phyloP scores from a whole-genome alignment of 352 stramenopile genomes.

The Globisporangium cylindrosporum region DNA sequence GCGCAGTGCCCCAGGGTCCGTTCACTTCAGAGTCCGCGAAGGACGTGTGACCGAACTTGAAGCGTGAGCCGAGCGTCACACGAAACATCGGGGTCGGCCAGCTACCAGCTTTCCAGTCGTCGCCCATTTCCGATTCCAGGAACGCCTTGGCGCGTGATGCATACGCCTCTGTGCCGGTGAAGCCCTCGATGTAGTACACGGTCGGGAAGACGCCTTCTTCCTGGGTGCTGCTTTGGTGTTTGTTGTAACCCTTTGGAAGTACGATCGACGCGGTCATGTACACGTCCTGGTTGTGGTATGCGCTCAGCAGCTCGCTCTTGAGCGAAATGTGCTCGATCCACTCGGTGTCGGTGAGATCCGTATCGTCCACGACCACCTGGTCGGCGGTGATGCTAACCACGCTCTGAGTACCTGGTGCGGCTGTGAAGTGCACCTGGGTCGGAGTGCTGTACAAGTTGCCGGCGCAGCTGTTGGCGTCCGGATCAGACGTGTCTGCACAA shows the following conservation, averaged over 20 bases:
- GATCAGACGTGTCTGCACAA: slow-evolving; percentile 52
- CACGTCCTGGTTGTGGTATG: slow-evolving; percentile 65
- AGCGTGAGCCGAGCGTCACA: slow-evolving; percentile 69
- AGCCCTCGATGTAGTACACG: slow-evolving; percentile 81
- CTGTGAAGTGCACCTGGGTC: slow-evolving; percentile 34
- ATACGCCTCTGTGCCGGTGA: slow-evolving; percentile 65
- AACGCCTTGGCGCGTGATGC: slow-evolving; percentile 58
- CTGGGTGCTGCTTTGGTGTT: slow-evolving; percentile 4
- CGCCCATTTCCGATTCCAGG: slow-evolving; percentile 60
- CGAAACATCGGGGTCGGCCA: slow-evolving; percentile 65
- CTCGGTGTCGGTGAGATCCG: slow-evolving; percentile 48
- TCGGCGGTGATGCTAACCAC: slow-evolving; percentile 54
- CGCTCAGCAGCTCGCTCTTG: slow-evolving; percentile 65
- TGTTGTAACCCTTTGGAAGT: slow-evolving; percentile 56
- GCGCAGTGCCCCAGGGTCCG: slow-evolving; percentile 62
- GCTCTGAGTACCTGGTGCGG: slow-evolving; percentile 16
- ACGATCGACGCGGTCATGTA: slow-evolving; percentile 67
- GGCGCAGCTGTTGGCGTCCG: slow-evolving; percentile 56
- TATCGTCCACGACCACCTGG: slow-evolving; percentile 41
- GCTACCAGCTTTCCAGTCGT: slow-evolving; percentile 47
- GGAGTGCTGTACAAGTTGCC: slow-evolving; percentile 67
- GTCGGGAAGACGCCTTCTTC: slow-evolving; percentile 34
- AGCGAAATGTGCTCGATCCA: slow-evolving; percentile 66
- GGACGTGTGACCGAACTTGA: slow-evolving; percentile 76
- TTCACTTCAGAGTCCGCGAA: slow-evolving; percentile 66